Conservation (phyloP, 352 stramenopile genomes). For the Globisporangium nodosum region DNA sequence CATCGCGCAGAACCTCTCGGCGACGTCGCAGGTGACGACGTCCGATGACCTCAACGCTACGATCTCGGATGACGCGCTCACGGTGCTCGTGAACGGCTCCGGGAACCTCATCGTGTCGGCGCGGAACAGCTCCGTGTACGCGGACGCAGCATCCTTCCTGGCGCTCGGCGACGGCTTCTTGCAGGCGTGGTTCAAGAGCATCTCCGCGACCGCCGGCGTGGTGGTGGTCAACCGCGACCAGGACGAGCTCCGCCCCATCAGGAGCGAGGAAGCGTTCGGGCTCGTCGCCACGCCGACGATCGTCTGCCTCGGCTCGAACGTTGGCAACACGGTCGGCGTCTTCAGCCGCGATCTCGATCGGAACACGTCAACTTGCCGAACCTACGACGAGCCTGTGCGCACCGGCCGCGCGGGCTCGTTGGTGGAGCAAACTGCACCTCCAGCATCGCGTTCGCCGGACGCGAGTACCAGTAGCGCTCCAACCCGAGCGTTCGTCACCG, state of each 20-base stretch:
- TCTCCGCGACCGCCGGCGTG: neutral
- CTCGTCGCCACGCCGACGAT: too few species aligned
- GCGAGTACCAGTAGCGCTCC: too few species aligned
- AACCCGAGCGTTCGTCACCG: too few species aligned
- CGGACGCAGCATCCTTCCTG: neutral
- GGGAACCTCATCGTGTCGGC: conserved; percentile 3
- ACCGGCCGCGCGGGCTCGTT: neutral
- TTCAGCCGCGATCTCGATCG: neutral
- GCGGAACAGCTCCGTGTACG: neutral
- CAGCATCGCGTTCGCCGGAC: too few species aligned
- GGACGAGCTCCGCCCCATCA: too few species aligned
- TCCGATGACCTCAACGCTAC: neutral
- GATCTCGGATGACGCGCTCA: neutral
- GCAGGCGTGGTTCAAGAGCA: neutral
- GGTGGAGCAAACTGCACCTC: neutral
- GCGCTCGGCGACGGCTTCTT: neutral
- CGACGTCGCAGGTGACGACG: too few species aligned
- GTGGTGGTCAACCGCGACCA: neutral
- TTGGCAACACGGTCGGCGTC: neutral
- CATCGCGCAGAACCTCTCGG: neutral
- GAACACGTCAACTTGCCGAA: neutral
- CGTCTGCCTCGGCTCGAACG: too few species aligned
- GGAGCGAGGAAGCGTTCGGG: too few species aligned
- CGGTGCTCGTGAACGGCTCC: conserved; percentile 1
- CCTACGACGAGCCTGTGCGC: neutral